Evolutionary conservation across 1,139 yeast genomes (phyloP), one percentile per base, ranked within the genome.

Genomic region (Geotrichum aggregatum): DNA sequence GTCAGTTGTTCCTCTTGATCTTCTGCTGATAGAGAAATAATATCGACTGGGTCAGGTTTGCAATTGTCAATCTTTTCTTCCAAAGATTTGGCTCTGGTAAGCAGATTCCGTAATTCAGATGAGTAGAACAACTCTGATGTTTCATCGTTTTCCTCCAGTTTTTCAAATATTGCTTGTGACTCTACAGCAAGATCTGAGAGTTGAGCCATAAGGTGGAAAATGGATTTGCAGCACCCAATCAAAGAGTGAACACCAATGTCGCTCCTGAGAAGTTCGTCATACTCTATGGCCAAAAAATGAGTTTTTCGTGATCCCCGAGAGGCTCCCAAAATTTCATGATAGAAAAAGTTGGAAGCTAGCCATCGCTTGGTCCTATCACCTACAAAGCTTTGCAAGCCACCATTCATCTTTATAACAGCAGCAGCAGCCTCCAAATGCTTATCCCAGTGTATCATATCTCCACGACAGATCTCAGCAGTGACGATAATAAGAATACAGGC

Each of bases 291-390:
- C 13, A 66, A 57, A 54, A 69, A 66, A 28, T 68, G 64, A 0
- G 70, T 61, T 43, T 34, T 75, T n/a, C 67, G 57, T 6, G 62
- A 59, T 24, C 60, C 56, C 5, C 67, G 74, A 13, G 85, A 78
- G 50, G 83, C 76, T 1, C 92, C 82, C 58, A 84, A 71, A 39
- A 87, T 76, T 63, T 86, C 95, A 65, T 87, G 95, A 63, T 86
- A 87, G 0, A 89, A 88, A 68, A 84, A 87, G 66, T 83, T 85
- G n/a, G 88, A 79, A 24, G 84, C 80, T 52, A 87, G 72, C 86
- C 92, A 87, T 56, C 83, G 81, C 56, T 80, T 80, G 55, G 78
- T 81, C 58, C 78, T 80, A 64, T 79, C 79, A 47, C 72, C 72
- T 54, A 76, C 76, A 58, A 79, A 76, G 47, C 61, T 68, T 49